phyloP scores from a whole-genome alignment of 164 flowering plant species.

The Aristolochia fimbriata region DNA sequence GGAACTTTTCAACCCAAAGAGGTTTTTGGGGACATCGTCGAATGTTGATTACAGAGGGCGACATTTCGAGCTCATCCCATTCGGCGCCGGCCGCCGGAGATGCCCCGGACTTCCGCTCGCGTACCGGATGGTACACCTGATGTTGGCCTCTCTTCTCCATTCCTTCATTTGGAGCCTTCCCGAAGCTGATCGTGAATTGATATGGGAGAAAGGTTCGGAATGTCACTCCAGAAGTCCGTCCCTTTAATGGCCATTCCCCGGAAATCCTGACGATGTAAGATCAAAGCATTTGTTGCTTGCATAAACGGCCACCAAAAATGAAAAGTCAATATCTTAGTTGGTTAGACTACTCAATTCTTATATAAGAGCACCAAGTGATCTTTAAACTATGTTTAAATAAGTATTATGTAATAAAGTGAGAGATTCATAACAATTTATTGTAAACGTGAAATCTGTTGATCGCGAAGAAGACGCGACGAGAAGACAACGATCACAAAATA shows the following conservation, averaged over 20 bases:
- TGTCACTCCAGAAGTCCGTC: background rate
- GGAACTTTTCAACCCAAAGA: conserved; percentile 19
- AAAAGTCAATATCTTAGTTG: no score
- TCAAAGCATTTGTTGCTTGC: no score
- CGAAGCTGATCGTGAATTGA: background rate
- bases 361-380: no score
- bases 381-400: no score
- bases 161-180: background rate
- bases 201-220: background rate
- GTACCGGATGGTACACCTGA: conserved; percentile 10
- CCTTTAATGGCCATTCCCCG: background rate
- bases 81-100: conserved; percentile 15
- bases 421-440: no score
- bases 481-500: no score
- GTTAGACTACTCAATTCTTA: no score
- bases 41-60: background rate
- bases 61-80: conserved; percentile 9
- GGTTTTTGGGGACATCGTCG: conserved; percentile 18
- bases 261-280: no score
- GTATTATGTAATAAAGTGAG: no score
- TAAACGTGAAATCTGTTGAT: no score
- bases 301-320: no score
- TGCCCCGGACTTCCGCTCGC: conserved; percentile 14
- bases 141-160: conserved; percentile 12
- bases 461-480: no score